Conservation (phyloP, 345 rosid genomes). For the Citropsis articulata region DNA sequence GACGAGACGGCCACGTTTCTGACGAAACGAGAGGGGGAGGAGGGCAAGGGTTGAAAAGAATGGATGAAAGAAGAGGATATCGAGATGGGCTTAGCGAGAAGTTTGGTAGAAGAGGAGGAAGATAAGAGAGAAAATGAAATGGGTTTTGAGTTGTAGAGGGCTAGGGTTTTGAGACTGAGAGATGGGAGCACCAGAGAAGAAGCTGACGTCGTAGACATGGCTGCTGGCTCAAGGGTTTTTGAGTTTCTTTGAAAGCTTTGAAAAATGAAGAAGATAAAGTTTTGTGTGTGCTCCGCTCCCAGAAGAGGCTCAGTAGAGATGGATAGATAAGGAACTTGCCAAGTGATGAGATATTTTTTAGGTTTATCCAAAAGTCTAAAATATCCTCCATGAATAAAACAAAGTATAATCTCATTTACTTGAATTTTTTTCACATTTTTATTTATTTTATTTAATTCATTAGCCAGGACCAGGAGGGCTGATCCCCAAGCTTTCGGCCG, state of each 20-base stretch:
- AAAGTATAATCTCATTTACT: too few species aligned
- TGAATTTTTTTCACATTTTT: too few species aligned
- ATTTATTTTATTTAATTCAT: too few species aligned
- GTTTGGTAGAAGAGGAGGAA: constrained; percentile 35
- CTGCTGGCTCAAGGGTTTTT: background rate
- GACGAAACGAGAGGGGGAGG: constrained; percentile 45
- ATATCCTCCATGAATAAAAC: background rate
- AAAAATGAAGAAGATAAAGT: constrained; percentile 27
- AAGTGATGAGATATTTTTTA: constrained; percentile 2
- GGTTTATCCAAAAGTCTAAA: constrained; percentile 2
- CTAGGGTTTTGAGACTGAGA: constrained; percentile 47
- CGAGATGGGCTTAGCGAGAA: constrained; percentile 33
- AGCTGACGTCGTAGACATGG: constrained; percentile 65
- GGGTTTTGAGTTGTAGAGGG: constrained; percentile 37
- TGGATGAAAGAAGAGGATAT: constrained; percentile 30
- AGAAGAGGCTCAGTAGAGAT: background rate
- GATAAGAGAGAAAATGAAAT: constrained; percentile 33
- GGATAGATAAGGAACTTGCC: background rate
- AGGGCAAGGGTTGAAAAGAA: constrained; percentile 21
- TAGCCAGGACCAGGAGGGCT: too few species aligned
- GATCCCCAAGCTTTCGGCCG: too few species aligned
- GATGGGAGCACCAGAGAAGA: constrained; percentile 63
- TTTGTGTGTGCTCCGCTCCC: background rate
- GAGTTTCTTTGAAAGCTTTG: background rate
- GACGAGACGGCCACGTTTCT: constrained; percentile 59